phyloP scores from a whole-genome alignment of 495 filamentous ascomycete genomes.

The Lophium mytilinum region DNA sequence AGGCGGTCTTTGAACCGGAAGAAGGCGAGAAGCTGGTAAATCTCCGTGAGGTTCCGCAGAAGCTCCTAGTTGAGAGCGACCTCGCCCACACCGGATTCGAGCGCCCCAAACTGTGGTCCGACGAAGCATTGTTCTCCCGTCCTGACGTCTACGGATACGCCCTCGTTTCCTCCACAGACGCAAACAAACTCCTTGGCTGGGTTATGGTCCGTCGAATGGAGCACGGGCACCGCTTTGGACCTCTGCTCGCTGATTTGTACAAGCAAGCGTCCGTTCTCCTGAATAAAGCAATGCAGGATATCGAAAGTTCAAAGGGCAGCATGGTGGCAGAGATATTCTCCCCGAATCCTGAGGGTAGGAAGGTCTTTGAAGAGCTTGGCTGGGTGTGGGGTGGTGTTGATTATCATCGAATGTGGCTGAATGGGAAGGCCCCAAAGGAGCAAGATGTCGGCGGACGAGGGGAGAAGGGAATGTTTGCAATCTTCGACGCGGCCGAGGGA shows the following conservation, averaged over 20 bases:
- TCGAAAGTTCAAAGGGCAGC: not conserved
- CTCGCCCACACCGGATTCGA: constrained; percentile 15
- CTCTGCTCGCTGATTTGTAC: constrained; percentile 16
- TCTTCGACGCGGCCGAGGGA: constrained; percentile 18
- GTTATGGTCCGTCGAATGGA: constrained; percentile 17
- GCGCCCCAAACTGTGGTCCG: constrained; percentile 8
- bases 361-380: constrained; percentile 17
- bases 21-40: constrained; percentile 7
- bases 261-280: constrained; percentile 4
- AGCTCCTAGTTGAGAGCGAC: constrained; percentile 4
- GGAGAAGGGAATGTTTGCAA: constrained; percentile 13
- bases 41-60: not conserved
- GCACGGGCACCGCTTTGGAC: constrained; percentile 19
- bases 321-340: constrained; percentile 18
- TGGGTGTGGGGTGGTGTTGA: constrained; percentile 12
- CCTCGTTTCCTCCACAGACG: not conserved
- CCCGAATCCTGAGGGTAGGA: constrained; percentile 3
- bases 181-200: constrained; percentile 3
- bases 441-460: constrained; percentile 15
- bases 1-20: not conserved
- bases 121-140: constrained; percentile 17
- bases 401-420: constrained; percentile 23
- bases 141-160: constrained; percentile 15
- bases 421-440: constrained; percentile 12
- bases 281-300: constrained; percentile 8